Evolutionary conservation across 441 rosid genomes (phyloP).

Genomic region (Aleurites moluccanus): DNA sequence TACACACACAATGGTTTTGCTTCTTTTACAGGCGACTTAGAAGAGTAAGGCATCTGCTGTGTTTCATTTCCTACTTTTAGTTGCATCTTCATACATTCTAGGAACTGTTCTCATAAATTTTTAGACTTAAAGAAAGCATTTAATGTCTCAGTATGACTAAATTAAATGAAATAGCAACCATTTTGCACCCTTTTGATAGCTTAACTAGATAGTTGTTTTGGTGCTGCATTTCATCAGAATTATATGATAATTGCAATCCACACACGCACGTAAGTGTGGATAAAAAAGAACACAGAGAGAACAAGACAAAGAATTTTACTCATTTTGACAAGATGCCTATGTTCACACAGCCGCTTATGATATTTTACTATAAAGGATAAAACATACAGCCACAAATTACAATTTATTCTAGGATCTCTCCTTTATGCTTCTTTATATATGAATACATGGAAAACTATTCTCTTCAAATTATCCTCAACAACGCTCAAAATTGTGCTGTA

Average conservation of each 20-base stretch:
- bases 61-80: constrained; percentile 16
- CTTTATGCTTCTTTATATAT: not conserved
- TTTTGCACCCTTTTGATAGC: not conserved
- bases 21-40: constrained; percentile 70
- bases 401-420: not conserved
- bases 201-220: not conserved
- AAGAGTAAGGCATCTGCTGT: constrained; percentile 67
- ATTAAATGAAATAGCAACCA: not conserved
- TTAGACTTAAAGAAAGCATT: not conserved
- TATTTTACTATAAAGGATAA: not conserved
- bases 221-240: not conserved
- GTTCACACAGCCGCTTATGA: not conserved
- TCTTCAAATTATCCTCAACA: not conserved
- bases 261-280: not conserved
- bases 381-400: not conserved
- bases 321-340: not conserved
- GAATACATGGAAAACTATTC: not conserved
- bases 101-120: not conserved
- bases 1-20: constrained; percentile 97
- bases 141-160: constrained; percentile 5
- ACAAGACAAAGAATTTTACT: not conserved
- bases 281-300: not conserved
- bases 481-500: not conserved
- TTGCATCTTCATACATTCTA: not conserved
- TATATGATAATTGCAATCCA: not conserved